These are phyloP conservation scores for Naganishia onofrii DNA, from an alignment of 768 basidiomycete species.

Conservation along the genomic window DNA sequence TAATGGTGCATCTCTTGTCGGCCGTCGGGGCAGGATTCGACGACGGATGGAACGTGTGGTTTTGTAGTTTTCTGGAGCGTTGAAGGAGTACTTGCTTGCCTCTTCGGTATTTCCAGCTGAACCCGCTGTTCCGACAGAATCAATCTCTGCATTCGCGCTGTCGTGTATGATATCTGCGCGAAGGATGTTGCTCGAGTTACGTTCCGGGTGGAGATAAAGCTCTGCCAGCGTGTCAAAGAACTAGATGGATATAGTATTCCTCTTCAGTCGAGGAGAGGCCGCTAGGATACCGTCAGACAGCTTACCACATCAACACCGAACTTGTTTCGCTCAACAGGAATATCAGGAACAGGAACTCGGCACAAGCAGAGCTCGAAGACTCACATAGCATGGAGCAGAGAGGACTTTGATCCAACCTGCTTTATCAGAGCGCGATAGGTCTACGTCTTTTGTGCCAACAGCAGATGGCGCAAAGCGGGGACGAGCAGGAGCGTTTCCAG, in stretches of 20 bases:
- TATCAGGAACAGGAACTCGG: background rate
- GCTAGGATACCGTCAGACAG: background rate
- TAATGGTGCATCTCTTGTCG: conserved; percentile 68
- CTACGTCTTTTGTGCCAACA: background rate
- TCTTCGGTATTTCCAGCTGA: background rate
- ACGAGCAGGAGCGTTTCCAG: background rate
- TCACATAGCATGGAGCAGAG: conserved; percentile 19
- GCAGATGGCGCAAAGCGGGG: conserved; percentile 14
- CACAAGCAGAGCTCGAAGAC: background rate
- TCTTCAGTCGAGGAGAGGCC: background rate
- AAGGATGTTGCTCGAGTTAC: conserved; percentile 85
- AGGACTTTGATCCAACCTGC: conserved; percentile 32
- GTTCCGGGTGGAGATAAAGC: conserved; percentile 82
- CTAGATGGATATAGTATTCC: conserved; percentile 53
- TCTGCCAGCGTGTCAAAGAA: conserved; percentile 71
- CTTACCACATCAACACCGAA: conserved; percentile 11
- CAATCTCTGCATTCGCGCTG: background rate
- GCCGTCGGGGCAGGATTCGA: conserved; percentile 71
- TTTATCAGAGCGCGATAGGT: conserved; percentile 20
- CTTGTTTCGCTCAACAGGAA: background rate
- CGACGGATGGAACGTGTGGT: conserved; percentile 55
- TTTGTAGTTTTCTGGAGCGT: background rate
- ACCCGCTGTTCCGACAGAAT: conserved; percentile 45
- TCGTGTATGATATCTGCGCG: conserved; percentile 66
- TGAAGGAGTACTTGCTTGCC: conserved; percentile 20